Evolutionary conservation across 225 moss, liverwort and hornwort species (phyloP).

Genomic region (Pseudoscleropodium purum): DNA sequence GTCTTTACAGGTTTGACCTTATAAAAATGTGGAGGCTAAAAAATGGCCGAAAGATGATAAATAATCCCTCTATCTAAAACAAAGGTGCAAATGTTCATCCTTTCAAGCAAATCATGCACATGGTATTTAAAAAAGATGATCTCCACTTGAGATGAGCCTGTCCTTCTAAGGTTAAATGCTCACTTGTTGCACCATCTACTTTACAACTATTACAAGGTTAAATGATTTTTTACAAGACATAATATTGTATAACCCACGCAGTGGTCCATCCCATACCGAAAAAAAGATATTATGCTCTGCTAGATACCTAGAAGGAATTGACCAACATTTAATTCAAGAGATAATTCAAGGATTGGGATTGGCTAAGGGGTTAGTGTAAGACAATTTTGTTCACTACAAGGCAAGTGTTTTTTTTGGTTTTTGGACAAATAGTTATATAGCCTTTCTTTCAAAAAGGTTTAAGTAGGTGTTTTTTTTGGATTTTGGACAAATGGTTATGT

Average conservation of each 20-base stretch:
- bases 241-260: too few species aligned
- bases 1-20: fast-evolving
- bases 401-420: too few species aligned
- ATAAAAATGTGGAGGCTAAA: fast-evolving
- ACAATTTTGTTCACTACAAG: not conserved
- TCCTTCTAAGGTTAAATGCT: not conserved
- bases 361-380: not conserved
- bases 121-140: not conserved
- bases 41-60: fast-evolving
- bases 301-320: fast-evolving
- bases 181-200: fast-evolving
- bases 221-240: too few species aligned
- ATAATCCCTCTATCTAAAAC: not conserved
- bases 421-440: too few species aligned
- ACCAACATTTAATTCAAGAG: too few species aligned
- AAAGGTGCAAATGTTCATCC: not conserved
- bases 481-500: too few species aligned
- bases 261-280: not conserved
- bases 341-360: too few species aligned
- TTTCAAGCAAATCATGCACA: not conserved
- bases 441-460: too few species aligned
- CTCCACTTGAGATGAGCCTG: too few species aligned
- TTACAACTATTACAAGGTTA: fast-evolving
- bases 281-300: not conserved
- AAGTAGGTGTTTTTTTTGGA: too few species aligned